Base-by-base conservation (phyloP, 2,329 filamentous ascomycete species). In the Sordariomycetes sp. region DNA sequence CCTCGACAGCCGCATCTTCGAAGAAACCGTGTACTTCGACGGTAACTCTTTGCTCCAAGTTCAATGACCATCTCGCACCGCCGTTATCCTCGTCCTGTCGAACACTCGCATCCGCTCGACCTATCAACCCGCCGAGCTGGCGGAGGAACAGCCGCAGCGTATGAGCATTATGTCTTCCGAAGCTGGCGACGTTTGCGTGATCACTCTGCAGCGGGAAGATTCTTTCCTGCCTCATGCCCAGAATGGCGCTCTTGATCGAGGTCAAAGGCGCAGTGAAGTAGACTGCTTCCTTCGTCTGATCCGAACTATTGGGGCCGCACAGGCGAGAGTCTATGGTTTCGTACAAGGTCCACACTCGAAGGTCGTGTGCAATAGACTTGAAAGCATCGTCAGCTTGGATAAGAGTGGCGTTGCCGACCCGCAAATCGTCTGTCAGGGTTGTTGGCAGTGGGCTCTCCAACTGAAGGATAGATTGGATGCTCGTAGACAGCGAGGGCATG, bases 331-430 rank as follows among this genome's bases (percentile, higher is more conserved):
- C 75, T 7, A 73, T 64, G 0, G 72, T 79, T 44, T 79, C 75
- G 38, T 79, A 73, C 26, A 79, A 70, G 0, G 73, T 75, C 73
- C 75, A 79, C 10, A 79, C 59, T 6, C 66, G 68, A 33, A 79
- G 58, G 36, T 79, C 75, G 23, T 68, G 68, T 0, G 72, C 66
- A 5, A 75, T 63, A 4, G 69, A 60, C 31, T 65, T 65, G 45
- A 79, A 80, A 27, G 65, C 61, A 4, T 75, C 68, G 14, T 77
- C 68, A 30, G 64, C 58, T 26, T 57, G 59, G 6, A 69, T 48
- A 2, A 80, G 51, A 0, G 61, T 47, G n/a, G 55, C 53, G 39
- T 70, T 67, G 8, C 66, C 68, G 1, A 76, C 55, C 1, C 61
- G 64, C 1, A 79, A 54, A 7, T 70, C 60, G 3, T 67, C 52